phyloP scores from a whole-genome alignment of 495 filamentous ascomycete genomes.

The Hamigera avellanea region DNA sequence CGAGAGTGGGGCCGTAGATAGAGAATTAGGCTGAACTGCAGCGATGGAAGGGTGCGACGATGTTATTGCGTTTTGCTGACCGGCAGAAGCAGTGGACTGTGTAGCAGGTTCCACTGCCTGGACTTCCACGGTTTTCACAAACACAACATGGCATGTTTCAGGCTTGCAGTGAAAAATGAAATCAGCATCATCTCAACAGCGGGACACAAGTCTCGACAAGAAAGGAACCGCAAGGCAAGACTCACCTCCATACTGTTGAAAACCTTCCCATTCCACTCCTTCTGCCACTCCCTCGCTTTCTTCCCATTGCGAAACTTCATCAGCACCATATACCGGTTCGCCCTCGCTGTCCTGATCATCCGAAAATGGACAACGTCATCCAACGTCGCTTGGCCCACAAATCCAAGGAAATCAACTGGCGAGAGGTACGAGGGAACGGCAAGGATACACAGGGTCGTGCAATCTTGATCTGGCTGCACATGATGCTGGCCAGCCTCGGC shows the following conservation, averaged over 20 bases:
- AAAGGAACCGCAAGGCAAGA: conserved; percentile 4
- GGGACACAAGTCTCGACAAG: conserved; percentile 1
- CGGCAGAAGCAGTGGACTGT: conserved; percentile 10
- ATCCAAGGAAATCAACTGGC: conserved; percentile 82
- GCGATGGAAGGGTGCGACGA: conserved; percentile 31
- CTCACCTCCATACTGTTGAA: conserved; percentile 90
- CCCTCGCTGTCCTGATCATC: conserved; percentile 80
- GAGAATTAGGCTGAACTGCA: conserved; percentile 31
- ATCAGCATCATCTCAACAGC: not conserved
- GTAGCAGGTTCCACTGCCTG: conserved; percentile 21
- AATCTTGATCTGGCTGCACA: conserved; percentile 43
- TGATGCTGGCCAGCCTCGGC: not conserved
- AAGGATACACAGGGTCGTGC: conserved; percentile 85
- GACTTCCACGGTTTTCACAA: conserved; percentile 81
- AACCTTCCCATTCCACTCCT: conserved; percentile 84
- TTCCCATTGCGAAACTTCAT: conserved; percentile 82
- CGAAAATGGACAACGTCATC: conserved; percentile 87
- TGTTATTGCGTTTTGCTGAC: conserved; percentile 19
- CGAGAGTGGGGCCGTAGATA: conserved; percentile 41
- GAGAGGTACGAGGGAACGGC: conserved; percentile 92
- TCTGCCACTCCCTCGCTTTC: conserved; percentile 68
- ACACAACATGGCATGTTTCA: conserved; percentile 92
- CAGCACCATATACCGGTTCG: conserved; percentile 91
- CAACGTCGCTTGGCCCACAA: conserved; percentile 80
- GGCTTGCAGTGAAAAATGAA: conserved; percentile 43